These are phyloP conservation scores for Guadua angustifolia DNA, from an alignment of 176 grass and related monocot genomes.

Conservation along the genomic window DNA sequence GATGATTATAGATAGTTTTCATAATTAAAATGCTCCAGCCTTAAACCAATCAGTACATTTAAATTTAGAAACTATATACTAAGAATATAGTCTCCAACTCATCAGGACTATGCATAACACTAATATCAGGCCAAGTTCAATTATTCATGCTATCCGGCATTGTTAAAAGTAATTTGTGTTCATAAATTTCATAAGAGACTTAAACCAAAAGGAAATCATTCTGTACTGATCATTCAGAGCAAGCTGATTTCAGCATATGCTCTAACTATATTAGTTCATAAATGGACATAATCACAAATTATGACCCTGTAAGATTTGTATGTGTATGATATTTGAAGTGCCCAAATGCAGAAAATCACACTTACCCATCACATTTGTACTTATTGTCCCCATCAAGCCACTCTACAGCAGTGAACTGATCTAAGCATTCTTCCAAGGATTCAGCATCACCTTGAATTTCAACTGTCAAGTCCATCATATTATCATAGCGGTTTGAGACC, in stretches of 20 bases:
- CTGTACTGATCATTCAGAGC: constrained; percentile 21
- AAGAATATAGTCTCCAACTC: constrained; percentile 28
- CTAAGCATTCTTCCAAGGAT: constrained; percentile 89
- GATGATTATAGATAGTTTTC: constrained; percentile 24
- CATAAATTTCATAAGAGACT: constrained; percentile 11
- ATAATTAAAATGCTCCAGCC: constrained; percentile 16
- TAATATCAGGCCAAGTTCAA: constrained; percentile 20
- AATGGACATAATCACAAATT: neutral
- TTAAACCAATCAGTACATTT: constrained; percentile 19
- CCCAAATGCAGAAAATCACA: constrained; percentile 34
- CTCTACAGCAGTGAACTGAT: constrained; percentile 91
- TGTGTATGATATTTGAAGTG: constrained; percentile 7
- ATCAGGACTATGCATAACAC: neutral
- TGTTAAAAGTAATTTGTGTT: constrained; percentile 16
- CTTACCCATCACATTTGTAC: constrained; percentile 97
- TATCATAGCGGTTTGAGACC: constrained; percentile 95
- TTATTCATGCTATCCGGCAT: constrained; percentile 25
- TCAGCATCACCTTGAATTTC: constrained; percentile 98
- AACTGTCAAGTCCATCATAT: constrained; percentile 99
- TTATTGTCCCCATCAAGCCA: constrained; percentile 99
- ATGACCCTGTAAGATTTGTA: neutral
- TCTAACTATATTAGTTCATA: constrained; percentile 21
- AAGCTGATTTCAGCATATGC: constrained; percentile 21
- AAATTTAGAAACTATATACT: constrained; percentile 26
- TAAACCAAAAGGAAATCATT: constrained; percentile 8